These are phyloP conservation scores for Testicularia cyperi DNA, from an alignment of 1,284 basidiomycete genomes.

Conservation along the genomic window DNA sequence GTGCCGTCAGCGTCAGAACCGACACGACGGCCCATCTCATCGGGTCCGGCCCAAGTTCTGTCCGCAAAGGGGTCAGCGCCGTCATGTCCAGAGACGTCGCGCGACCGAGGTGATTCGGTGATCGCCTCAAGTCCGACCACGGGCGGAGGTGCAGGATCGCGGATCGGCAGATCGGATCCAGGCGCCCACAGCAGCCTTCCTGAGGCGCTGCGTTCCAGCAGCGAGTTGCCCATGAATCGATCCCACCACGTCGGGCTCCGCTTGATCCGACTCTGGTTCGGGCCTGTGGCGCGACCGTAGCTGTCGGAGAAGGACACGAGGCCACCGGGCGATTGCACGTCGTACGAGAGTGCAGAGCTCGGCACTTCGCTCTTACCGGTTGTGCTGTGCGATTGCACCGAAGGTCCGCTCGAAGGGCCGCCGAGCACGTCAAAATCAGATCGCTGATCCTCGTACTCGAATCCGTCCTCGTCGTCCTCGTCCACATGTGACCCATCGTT, in stretches of 20 bases:
- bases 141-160: slow-evolving; percentile 46
- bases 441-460: slow-evolving; percentile 9
- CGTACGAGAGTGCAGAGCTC: slow-evolving; percentile 19
- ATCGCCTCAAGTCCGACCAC: slow-evolving; percentile 24
- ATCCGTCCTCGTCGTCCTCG: slow-evolving; percentile 15
- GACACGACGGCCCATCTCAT: slow-evolving; percentile 21
- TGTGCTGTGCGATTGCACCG: slow-evolving; percentile 32
- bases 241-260: slow-evolving; percentile 54
- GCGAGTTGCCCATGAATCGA: slow-evolving; percentile 43
- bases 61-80: slow-evolving; percentile 12
- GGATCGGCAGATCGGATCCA: slow-evolving; percentile 36
- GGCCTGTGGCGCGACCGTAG: neutral
- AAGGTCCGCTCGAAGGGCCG: slow-evolving; percentile 11
- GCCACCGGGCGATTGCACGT: slow-evolving; percentile 9
- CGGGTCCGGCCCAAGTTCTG: neutral
- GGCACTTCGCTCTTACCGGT: slow-evolving; percentile 18
- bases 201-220: slow-evolving; percentile 44
- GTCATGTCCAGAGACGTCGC: slow-evolving; percentile 15
- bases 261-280: too few relatives aligned
- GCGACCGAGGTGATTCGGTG: slow-evolving; percentile 36
- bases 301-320: slow-evolving; percentile 39
- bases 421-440: slow-evolving; percentile 15
- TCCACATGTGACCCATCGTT: slow-evolving; percentile 7
- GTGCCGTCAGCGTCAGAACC: neutral
- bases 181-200: slow-evolving; percentile 31